Conservation (phyloP, 2,329 filamentous ascomycete genomes). For the Pestalotiopsis sp. region DNA sequence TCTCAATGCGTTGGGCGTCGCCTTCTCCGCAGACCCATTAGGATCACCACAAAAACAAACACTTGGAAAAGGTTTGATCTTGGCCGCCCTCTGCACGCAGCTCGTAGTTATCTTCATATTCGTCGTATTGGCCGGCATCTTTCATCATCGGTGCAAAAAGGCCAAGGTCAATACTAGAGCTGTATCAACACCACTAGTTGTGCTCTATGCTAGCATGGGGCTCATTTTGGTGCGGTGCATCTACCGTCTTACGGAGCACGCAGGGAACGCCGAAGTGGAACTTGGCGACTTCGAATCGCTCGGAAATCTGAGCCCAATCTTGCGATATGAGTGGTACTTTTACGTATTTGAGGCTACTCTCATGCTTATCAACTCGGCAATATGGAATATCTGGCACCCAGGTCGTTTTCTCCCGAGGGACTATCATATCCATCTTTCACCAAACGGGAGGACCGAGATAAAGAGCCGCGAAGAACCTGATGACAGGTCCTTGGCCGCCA, state of each 20-base stretch:
- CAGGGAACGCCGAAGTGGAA: constrained; percentile 31
- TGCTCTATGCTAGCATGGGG: constrained; percentile 44
- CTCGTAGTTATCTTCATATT: constrained; percentile 49
- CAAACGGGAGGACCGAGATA: constrained; percentile 35
- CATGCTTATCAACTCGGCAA: constrained; percentile 44
- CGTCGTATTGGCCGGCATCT: constrained; percentile 42
- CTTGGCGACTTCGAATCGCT: constrained; percentile 32
- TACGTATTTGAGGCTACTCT: constrained; percentile 47
- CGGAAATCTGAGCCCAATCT: constrained; percentile 33
- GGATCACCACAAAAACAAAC: constrained; percentile 29
- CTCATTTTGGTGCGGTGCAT: constrained; percentile 52
- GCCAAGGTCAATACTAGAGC: constrained; percentile 17
- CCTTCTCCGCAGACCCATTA: constrained; percentile 40
- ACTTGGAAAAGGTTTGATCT: constrained; percentile 39
- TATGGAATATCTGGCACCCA: constrained; percentile 46
- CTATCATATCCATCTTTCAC: constrained; percentile 40
- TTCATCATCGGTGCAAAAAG: constrained; percentile 43
- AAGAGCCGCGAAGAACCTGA: constrained; percentile 9
- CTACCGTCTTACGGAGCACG: constrained; percentile 52
- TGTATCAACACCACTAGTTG: constrained; percentile 31
- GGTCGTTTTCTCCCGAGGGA: constrained; percentile 42
- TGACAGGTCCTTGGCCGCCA: not conserved
- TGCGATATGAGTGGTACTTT: constrained; percentile 49
- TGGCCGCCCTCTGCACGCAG: constrained; percentile 48
- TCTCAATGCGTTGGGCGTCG: constrained; percentile 47